phyloP scores from a whole-genome alignment of 176 grass and related monocot genomes.

The Oryza officinalis region DNA sequence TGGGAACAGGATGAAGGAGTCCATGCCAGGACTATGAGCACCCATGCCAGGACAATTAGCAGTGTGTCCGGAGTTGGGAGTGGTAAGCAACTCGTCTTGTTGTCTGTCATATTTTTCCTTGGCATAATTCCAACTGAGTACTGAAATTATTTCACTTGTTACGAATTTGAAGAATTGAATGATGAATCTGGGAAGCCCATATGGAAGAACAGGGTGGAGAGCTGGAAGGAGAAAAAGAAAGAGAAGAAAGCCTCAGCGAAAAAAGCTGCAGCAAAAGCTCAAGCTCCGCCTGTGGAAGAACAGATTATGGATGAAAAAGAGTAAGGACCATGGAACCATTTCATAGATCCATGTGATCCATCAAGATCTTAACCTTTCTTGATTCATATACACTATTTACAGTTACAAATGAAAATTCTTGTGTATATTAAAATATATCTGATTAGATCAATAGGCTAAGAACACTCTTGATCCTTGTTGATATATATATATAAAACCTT shows the following conservation, averaged over 20 bases:
- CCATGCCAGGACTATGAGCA: conserved; percentile 61
- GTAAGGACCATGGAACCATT: conserved; percentile 51
- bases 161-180: conserved; percentile 65
- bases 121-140: neutral
- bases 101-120: neutral
- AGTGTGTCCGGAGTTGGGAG: conserved; percentile 56
- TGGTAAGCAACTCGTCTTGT: conserved; percentile 41
- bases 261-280: conserved; percentile 58
- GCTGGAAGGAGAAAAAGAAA: conserved; percentile 98
- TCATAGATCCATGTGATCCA: neutral
- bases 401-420: conserved; percentile 25
- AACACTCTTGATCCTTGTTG: neutral
- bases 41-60: conserved; percentile 73
- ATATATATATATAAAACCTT: too few relatives aligned
- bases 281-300: conserved; percentile 75
- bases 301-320: conserved; percentile 88
- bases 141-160: conserved; percentile 20
- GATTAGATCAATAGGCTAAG: neutral
- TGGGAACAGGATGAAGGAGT: conserved; percentile 60
- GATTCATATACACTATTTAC: neutral
- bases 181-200: conserved; percentile 92
- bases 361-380: neutral
- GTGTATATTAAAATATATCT: neutral
- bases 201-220: conserved; percentile 97
- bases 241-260: conserved; percentile 69